A percentile compares a stretch with the other conserved stretches of the same genome.
These are phyloP conservation scores for Triangularia setosa DNA, from an alignment of 2,329 filamentous ascomycete species.

Conservation along the genomic window DNA sequence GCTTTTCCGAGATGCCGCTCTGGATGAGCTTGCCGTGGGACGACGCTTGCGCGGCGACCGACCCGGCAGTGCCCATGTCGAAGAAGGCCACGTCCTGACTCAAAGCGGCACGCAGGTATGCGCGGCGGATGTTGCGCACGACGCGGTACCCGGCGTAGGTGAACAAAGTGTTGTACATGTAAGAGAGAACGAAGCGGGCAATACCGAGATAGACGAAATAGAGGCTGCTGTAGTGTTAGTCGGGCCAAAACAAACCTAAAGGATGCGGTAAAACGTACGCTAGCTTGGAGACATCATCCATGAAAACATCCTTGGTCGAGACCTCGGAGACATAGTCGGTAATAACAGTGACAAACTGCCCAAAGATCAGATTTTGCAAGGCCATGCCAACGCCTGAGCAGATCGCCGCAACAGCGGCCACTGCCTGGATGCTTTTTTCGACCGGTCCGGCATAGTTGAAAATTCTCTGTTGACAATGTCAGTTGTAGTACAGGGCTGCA, in stretches of 20 bases:
- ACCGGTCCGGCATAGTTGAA: slow-evolving; percentile 18
- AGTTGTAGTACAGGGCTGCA: background rate
- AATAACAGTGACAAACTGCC: slow-evolving; percentile 44
- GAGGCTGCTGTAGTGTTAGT: slow-evolving; percentile 26
- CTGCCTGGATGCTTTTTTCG: slow-evolving; percentile 18
- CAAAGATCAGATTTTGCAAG: slow-evolving; percentile 50
- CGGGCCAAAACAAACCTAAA: background rate
- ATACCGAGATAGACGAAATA: slow-evolving; percentile 55
- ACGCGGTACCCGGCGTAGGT: slow-evolving; percentile 29
- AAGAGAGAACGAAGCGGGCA: slow-evolving; percentile 45
- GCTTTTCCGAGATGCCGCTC: slow-evolving; percentile 34
- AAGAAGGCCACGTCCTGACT: slow-evolving; percentile 55
- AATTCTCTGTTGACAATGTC: slow-evolving; percentile 17
- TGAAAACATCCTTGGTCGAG: slow-evolving; percentile 33
- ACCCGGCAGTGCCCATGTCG: slow-evolving; percentile 40
- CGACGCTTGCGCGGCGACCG: slow-evolving; percentile 39
- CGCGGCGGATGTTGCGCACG: slow-evolving; percentile 27
- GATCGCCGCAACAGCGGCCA: slow-evolving; percentile 32
- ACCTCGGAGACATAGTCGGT: slow-evolving; percentile 38
- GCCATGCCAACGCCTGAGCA: slow-evolving; percentile 43
- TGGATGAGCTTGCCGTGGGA: slow-evolving; percentile 37
- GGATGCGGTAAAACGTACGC: slow-evolving; percentile 5
- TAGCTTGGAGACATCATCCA: slow-evolving; percentile 27
- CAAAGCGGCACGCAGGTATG: slow-evolving; percentile 32
- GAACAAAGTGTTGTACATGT: slow-evolving; percentile 33